Evolutionary conservation across 441 rosid genomes (phyloP).

Genomic region (Aquilaria agallochum): DNA sequence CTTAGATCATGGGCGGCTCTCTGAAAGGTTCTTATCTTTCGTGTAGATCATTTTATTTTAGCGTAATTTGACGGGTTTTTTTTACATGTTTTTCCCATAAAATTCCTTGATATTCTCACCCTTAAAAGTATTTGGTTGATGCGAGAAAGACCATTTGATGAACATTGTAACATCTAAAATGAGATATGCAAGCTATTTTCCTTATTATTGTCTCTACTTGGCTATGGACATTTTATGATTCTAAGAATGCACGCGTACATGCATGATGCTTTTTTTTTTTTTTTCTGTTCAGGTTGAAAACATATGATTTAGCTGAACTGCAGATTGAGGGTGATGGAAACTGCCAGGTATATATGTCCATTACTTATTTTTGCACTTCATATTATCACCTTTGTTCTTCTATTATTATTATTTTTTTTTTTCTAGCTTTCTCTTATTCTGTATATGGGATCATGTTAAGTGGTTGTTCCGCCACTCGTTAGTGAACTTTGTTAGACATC

Average conservation of each 20-base stretch:
- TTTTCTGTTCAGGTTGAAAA: conserved; percentile 51
- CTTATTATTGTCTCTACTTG: neutral
- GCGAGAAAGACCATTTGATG: too few species aligned
- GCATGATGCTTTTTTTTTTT: conserved; percentile 7
- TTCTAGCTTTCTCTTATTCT: neutral
- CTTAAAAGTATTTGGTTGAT: too few species aligned
- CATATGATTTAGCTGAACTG: conserved; percentile 81
- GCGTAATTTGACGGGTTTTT: too few species aligned
- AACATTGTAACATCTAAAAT: too few species aligned
- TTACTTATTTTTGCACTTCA: too few species aligned
- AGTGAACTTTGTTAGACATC: too few species aligned
- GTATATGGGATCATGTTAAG: too few species aligned
- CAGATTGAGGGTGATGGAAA: conserved; percentile 97
- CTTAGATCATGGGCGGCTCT: conserved; percentile 82
- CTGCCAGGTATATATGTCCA: conserved; percentile 61
- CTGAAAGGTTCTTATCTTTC: conserved; percentile 62
- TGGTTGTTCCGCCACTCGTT: too few species aligned
- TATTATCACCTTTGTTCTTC: neutral
- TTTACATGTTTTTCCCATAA: too few species aligned
- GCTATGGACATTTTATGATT: conserved; percentile 12
- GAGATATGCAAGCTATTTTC: too few species aligned
- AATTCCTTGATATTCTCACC: too few species aligned
- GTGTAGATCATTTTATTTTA: neutral
- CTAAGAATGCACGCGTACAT: too few species aligned
- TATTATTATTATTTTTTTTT: neutral